Evolutionary conservation across 257 asterid species (phyloP), one percentile per base, ranked within the genome.

Genomic region (Solanum paucissectum): DNA sequence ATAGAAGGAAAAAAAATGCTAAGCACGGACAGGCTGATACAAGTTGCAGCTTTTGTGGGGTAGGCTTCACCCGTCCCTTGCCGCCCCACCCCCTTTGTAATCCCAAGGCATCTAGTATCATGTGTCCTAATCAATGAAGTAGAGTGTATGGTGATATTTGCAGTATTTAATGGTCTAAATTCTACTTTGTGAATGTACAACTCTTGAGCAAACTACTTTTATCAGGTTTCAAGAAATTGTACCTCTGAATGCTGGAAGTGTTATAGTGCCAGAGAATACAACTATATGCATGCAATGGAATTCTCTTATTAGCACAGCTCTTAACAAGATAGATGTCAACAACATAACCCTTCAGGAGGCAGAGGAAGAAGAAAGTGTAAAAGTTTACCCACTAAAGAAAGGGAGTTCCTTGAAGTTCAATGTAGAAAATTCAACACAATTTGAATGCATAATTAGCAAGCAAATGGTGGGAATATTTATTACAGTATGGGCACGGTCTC

Each of bases 191-290:
- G 16, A 81, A 49, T 32, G 40, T 46, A 29, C 42, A 29, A 27
- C 18, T 49, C 29, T 29, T 81, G 66, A 81, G 29, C 69, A 81
- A 81, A 81, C 29, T 27, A 81, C 66, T 90, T 13, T 82, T 89
- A 68, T 73, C 94, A 94, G 97, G 94, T 94, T 94, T 89, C 97
- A 94, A 88, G 97, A 94, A 91, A 90, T 94, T 62, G 95, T 94
- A 88, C 95, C 97, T 64, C 94, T 94, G 83, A 92, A 90, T 76
- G 93, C 94, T 20, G 94, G 94, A 86, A 94, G 90, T 46, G 90
- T 94, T 87, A 86, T 94, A 62, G 93, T 74, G 44, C 55, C 89
- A 21, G 95, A 92, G 74, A 91, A 93, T 42, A 87, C 88, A 33
- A 87, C 86, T 69, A 40, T 90, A 84, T 91, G 93, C 77, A 83